phyloP scores from a whole-genome alignment of 2,329 filamentous ascomycete species.

The Phoma sp. region DNA sequence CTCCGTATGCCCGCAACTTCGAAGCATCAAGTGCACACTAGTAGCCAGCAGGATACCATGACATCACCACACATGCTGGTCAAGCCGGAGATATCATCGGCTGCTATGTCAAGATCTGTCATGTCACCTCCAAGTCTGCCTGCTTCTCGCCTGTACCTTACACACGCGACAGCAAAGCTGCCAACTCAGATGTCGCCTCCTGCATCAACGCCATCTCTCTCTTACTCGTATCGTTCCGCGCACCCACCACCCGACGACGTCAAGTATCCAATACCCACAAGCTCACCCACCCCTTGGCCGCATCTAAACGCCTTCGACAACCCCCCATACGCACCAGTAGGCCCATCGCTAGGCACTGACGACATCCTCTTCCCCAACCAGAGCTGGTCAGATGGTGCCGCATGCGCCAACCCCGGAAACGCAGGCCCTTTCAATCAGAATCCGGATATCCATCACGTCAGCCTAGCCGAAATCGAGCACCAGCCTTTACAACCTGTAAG shows the following conservation, averaged over 20 bases:
- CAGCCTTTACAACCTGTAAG: too few relatives aligned
- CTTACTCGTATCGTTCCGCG: not conserved
- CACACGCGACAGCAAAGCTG: not conserved
- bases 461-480: not conserved
- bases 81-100: not conserved
- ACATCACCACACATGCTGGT: not conserved
- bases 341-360: not conserved
- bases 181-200: not conserved
- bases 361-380: not conserved
- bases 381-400: not conserved
- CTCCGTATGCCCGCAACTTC: too few relatives aligned
- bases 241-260: not conserved
- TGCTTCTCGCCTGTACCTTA: not conserved
- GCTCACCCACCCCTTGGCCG: not conserved
- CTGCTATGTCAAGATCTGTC: not conserved
- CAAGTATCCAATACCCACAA: not conserved
- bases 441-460: not conserved
- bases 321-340: not conserved
- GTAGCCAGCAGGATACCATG: not conserved
- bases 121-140: constrained; percentile 4
- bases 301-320: not conserved
- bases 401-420: not conserved
- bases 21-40: not conserved
- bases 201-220: not conserved
- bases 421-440: not conserved